Percentiles rank a stretch among this genome's conserved stretches.
Evolutionary conservation across 2,329 filamentous ascomycete genomes (phyloP).

Genomic region (Xylaria digitata): DNA sequence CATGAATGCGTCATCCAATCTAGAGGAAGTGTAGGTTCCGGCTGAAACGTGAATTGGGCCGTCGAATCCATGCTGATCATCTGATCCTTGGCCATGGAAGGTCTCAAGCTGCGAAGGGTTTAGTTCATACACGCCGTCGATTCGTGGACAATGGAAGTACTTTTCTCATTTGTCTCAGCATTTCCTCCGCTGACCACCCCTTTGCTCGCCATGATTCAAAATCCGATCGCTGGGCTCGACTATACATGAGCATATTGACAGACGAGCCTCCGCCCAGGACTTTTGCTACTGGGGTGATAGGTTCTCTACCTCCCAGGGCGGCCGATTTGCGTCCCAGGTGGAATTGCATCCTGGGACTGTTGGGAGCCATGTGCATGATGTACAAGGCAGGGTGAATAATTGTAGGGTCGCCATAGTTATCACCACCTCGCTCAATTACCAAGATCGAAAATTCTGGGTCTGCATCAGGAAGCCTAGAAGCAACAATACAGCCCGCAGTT

Average conservation of each 20-base stretch:
- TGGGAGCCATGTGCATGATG: conserved; percentile 58
- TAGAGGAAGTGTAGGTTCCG: conserved; percentile 55
- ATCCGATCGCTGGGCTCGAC: conserved; percentile 49
- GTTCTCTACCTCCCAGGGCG: conserved; percentile 58
- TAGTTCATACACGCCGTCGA: no score
- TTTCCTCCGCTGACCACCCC: conserved; percentile 47
- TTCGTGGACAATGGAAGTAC: no score
- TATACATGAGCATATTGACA: conserved; percentile 60
- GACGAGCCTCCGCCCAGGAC: conserved; percentile 66
- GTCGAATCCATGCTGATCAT: conserved; percentile 57
- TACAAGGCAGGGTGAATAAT: conserved; percentile 60
- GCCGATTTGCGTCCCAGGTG: conserved; percentile 49
- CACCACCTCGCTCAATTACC: conserved; percentile 35
- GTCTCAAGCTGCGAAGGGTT: conserved; percentile 48
- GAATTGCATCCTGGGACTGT: conserved; percentile 58
- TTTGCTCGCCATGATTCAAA: conserved; percentile 48
- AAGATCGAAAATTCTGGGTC: conserved; percentile 36
- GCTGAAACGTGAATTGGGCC: conserved; percentile 63
- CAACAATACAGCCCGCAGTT: conserved; percentile 37
- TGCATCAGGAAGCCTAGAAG: conserved; percentile 35
- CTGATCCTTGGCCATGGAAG: conserved; percentile 51
- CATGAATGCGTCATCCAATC: conserved; percentile 58
- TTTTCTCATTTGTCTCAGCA: conserved; percentile 65
- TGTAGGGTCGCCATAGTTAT: conserved; percentile 22
- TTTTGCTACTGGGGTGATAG: conserved; percentile 54